Conservation (phyloP, 345 rosid genomes). For the Ailanthus altissimus region DNA sequence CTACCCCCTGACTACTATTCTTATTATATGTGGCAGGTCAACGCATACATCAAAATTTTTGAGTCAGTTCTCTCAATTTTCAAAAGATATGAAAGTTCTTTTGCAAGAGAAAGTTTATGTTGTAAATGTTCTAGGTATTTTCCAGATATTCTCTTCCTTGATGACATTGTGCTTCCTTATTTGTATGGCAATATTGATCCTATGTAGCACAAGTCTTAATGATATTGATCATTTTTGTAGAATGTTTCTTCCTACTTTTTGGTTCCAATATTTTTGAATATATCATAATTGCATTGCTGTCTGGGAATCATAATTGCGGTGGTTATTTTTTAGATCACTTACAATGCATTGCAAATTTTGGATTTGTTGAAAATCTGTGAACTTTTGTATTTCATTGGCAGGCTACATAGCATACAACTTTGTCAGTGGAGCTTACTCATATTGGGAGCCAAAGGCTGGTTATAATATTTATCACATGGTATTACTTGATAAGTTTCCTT, state of each 20-base stretch:
- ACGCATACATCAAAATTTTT: constrained; percentile 25
- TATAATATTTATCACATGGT: constrained; percentile 91
- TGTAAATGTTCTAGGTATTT: constrained; percentile 80
- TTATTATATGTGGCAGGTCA: constrained; percentile 40
- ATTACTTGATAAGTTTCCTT: constrained; percentile 13
- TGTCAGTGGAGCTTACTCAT: constrained; percentile 94
- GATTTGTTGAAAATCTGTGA: not conserved
- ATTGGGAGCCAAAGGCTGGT: constrained; percentile 99
- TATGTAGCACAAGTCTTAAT: not conserved
- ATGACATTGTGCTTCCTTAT: not conserved
- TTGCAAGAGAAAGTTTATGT: constrained; percentile 66
- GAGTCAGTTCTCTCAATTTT: constrained; percentile 53
- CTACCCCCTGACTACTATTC: not conserved
- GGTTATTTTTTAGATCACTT: not conserved
- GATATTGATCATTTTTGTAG: not conserved
- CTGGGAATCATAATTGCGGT: not conserved
- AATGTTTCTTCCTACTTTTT: not conserved
- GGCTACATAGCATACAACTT: constrained; percentile 90
- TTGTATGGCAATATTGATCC: not conserved
- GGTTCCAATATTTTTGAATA: not conserved
- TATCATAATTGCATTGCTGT: not conserved
- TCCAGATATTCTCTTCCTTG: not conserved
- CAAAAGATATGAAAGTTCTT: constrained; percentile 75
- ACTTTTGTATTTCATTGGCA: constrained; percentile 28
- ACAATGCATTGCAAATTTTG: not conserved